These are phyloP conservation scores for Beauveria australis DNA, from an alignment of 2,329 filamentous ascomycete genomes.

Conservation along the genomic window DNA sequence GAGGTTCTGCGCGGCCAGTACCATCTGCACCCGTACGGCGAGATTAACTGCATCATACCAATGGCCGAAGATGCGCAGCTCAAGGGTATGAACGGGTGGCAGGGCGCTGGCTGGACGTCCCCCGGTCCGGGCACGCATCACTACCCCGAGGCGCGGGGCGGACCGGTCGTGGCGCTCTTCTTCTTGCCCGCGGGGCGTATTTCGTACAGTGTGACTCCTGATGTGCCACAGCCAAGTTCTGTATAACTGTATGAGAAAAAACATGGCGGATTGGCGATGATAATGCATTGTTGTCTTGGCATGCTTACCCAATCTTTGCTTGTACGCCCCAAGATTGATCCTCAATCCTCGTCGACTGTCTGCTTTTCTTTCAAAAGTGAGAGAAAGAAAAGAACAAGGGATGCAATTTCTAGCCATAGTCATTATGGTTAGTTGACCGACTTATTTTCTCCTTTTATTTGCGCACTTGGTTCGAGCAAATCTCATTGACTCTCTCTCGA, in stretches of 20 bases:
- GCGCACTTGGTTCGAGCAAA: no score
- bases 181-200: constrained; percentile 49
- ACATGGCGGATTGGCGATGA: background rate
- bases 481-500: no score
- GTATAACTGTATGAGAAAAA: background rate
- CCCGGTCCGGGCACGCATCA: constrained; percentile 48
- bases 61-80: constrained; percentile 41
- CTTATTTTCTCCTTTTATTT: background rate
- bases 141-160: constrained; percentile 43
- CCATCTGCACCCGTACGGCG: constrained; percentile 44
- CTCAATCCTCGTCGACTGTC: no score
- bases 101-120: constrained; percentile 47
- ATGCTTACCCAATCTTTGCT: background rate
- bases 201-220: constrained; percentile 37
- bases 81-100: constrained; percentile 48
- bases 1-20: constrained; percentile 45
- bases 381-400: no score
- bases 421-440: no score
- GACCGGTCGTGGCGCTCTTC: constrained; percentile 43
- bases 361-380: no score
- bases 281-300: background rate
- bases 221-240: constrained; percentile 30
- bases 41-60: constrained; percentile 47
- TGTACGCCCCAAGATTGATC: background rate
- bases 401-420: background rate